Conservation (phyloP, 495 filamentous ascomycete species). For the Aspergillus baeticus region DNA sequence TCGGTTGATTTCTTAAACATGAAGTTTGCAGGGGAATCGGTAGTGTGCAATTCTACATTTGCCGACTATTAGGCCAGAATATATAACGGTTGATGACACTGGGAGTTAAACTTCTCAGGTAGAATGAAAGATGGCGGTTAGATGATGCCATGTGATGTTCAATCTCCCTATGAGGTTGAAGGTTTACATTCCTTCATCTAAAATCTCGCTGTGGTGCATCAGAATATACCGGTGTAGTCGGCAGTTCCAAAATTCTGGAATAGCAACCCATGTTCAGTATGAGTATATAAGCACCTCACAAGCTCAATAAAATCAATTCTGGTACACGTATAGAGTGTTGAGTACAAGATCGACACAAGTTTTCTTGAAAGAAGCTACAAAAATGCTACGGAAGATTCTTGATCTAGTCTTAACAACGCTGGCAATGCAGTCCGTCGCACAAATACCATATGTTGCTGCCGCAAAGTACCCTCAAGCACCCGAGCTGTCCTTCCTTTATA, state of each 20-base stretch:
- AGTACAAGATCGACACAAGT: background rate
- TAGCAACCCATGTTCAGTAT: no score
- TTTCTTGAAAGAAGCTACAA: background rate
- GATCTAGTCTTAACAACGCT: background rate
- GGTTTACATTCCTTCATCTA: background rate
- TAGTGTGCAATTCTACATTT: background rate
- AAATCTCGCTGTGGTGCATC: background rate
- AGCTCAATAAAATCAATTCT: no score
- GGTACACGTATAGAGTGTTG: background rate
- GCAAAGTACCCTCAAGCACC: slow-evolving; percentile 18
- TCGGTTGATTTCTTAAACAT: background rate
- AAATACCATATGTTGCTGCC: background rate
- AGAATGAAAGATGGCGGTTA: background rate
- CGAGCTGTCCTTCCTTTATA: slow-evolving; percentile 30
- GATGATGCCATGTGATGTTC: background rate
- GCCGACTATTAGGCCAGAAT: background rate
- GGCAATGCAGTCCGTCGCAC: background rate
- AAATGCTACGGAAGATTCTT: background rate
- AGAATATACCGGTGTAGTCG: background rate
- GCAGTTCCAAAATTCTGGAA: no score
- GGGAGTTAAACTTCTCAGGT: background rate
- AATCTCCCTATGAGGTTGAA: background rate
- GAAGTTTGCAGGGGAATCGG: background rate
- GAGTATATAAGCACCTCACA: background rate
- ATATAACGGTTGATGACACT: background rate